Conservation (phyloP, 164 flowering plant genomes). For the Sextonia rubra region DNA sequence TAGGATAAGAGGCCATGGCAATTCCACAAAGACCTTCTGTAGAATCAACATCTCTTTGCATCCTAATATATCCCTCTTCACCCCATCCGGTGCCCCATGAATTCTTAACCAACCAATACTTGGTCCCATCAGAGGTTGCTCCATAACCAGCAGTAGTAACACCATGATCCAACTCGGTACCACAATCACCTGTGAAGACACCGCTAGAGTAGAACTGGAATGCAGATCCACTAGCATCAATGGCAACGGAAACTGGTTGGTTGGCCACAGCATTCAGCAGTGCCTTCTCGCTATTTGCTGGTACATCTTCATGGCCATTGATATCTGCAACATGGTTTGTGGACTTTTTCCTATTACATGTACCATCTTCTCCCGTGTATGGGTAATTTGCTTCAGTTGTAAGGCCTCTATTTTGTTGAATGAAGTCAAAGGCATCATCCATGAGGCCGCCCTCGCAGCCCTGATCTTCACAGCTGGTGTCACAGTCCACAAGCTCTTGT, state of each 20-base stretch:
- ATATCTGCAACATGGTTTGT: neutral
- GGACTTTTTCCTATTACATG: neutral
- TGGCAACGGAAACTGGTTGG: slow-evolving; percentile 8
- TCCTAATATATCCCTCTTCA: slow-evolving; percentile 6
- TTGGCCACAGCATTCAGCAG: slow-evolving; percentile 7
- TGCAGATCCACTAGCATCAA: slow-evolving; percentile 1
- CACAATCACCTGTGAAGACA: slow-evolving; percentile 9
- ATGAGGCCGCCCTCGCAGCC: slow-evolving; percentile 8
- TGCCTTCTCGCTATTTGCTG: slow-evolving; percentile 4
- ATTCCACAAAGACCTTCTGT: slow-evolving; percentile 5
- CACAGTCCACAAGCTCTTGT: slow-evolving; percentile 9
- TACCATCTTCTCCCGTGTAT: slow-evolving; percentile 2
- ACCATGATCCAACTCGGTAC: slow-evolving; percentile 7
- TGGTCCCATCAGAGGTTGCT: slow-evolving; percentile 4
- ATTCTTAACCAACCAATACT: slow-evolving; percentile 8
- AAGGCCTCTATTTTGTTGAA: neutral
- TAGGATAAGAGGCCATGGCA: slow-evolving; percentile 9
- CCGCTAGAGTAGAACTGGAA: slow-evolving; percentile 11
- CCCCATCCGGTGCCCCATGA: slow-evolving; percentile 4
- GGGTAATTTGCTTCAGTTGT: slow-evolving; percentile 7
- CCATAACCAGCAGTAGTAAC: neutral
- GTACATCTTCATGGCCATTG: slow-evolving; percentile 1
- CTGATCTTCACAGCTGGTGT: slow-evolving; percentile 3
- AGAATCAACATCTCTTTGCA: slow-evolving; percentile 5
- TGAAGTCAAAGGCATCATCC: slow-evolving; percentile 9